phyloP scores from a whole-genome alignment of 495 filamentous ascomycete species.

The Bacidia rubella region DNA sequence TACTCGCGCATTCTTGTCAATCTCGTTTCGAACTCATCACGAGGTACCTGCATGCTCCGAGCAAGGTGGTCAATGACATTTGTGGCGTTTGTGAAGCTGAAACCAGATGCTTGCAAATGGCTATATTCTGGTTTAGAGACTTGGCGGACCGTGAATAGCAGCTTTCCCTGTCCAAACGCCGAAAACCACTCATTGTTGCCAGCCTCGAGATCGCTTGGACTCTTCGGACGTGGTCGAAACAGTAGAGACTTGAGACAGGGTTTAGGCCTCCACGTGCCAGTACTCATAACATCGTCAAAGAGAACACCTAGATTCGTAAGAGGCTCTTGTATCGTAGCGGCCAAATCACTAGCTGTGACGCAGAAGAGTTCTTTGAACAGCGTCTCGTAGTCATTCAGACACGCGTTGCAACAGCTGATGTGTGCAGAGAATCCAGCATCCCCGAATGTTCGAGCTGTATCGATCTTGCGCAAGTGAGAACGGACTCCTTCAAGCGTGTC shows the following conservation, averaged over 20 bases:
- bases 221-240: background rate
- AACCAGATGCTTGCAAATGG: constrained; percentile 57
- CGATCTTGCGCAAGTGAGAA: constrained; percentile 28
- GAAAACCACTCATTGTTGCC: constrained; percentile 17
- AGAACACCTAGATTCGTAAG: constrained; percentile 56
- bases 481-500: constrained; percentile 8
- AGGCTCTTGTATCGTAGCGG: constrained; percentile 45
- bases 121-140: constrained; percentile 41
- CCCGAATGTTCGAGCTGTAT: constrained; percentile 19
- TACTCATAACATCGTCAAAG: constrained; percentile 65
- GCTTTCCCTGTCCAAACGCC: constrained; percentile 49
- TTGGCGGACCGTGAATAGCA: constrained; percentile 68
- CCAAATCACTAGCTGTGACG: constrained; percentile 59
- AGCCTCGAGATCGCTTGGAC: background rate
- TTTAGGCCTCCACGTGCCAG: constrained; percentile 29
- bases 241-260: background rate
- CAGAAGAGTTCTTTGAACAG: constrained; percentile 84
- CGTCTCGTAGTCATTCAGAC: constrained; percentile 47
- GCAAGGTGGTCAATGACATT: constrained; percentile 57
- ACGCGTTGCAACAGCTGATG: background rate
- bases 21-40: constrained; percentile 36
- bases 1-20: constrained; percentile 50
- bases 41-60: constrained; percentile 55
- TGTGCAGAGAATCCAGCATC: background rate
- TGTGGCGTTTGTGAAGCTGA: constrained; percentile 54